phyloP scores from a whole-genome alignment of 306 rosid species.

The Quercus rubra region DNA sequence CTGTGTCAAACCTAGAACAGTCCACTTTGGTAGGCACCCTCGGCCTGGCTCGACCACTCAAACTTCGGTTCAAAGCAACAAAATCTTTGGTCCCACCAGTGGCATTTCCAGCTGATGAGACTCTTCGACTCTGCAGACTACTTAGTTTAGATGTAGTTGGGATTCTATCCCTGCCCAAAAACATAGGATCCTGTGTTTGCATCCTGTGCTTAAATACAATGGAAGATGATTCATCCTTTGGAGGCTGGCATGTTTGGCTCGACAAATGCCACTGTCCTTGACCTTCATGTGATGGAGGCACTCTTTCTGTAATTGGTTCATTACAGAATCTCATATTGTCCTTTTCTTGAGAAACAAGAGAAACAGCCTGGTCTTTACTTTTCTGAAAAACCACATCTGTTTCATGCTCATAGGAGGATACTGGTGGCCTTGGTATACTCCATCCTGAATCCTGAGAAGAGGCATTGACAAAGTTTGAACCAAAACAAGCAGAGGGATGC shows the following conservation, averaged over 20 bases:
- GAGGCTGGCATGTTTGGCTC: conserved; percentile 31
- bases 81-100: conserved; percentile 56
- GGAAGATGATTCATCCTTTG: conserved; percentile 38
- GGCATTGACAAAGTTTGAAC: conserved; percentile 32
- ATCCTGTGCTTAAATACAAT: conserved; percentile 33
- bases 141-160: conserved; percentile 39
- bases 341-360: conserved; percentile 35
- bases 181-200: conserved; percentile 44
- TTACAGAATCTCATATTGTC: conserved; percentile 22
- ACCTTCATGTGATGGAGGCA: conserved; percentile 27
- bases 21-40: conserved; percentile 51
- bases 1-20: conserved; percentile 45
- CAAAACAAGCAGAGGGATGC: conserved; percentile 18
- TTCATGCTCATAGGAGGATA: conserved; percentile 35
- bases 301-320: conserved; percentile 33
- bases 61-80: conserved; percentile 66
- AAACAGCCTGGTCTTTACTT: conserved; percentile 23
- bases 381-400: conserved; percentile 37
- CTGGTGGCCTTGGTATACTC: conserved; percentile 31
- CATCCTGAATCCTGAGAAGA: conserved; percentile 34
- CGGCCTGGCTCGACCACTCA: conserved; percentile 43
- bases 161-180: conserved; percentile 30
- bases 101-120: conserved; percentile 41
- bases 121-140: conserved; percentile 45
- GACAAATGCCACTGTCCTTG: conserved; percentile 43